A percentile compares a stretch with the other conserved stretches of the same genome.
These are phyloP conservation scores for Lepidium africanum DNA, from an alignment of 345 rosid species.

Conservation along the genomic window DNA sequence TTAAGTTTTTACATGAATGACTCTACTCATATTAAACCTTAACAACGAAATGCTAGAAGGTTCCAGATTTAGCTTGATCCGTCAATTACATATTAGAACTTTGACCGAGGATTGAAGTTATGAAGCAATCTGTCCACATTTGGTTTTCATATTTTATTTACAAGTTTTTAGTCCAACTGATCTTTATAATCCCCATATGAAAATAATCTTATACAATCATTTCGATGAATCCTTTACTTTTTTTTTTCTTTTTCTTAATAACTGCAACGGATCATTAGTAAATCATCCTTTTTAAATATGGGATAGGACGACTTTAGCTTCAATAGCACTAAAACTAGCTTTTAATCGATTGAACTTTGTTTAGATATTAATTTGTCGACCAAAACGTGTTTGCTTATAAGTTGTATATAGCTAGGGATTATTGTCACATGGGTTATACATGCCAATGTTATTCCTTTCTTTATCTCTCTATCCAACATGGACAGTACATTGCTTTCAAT, in stretches of 20 bases:
- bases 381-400: neutral
- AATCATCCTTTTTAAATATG: neutral
- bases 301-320: neutral
- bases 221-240: too few relatives aligned
- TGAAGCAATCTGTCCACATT: neutral
- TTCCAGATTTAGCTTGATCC: neutral
- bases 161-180: neutral
- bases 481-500: conserved; percentile 17
- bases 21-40: too few relatives aligned
- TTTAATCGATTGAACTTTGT: neutral
- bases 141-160: too few relatives aligned
- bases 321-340: neutral
- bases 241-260: too few relatives aligned
- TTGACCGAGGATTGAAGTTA: neutral
- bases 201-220: too few relatives aligned
- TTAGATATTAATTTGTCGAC: neutral
- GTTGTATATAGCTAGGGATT: neutral
- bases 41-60: too few relatives aligned
- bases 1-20: neutral
- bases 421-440: conserved; percentile 25
- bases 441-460: conserved; percentile 7
- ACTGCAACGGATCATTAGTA: neutral
- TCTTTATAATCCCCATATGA: neutral
- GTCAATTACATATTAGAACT: neutral
- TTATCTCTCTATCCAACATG: conserved; percentile 7